Base-by-base conservation (phyloP, 1,284 basidiomycete species). In the Pseudozyma flocculosa region DNA sequence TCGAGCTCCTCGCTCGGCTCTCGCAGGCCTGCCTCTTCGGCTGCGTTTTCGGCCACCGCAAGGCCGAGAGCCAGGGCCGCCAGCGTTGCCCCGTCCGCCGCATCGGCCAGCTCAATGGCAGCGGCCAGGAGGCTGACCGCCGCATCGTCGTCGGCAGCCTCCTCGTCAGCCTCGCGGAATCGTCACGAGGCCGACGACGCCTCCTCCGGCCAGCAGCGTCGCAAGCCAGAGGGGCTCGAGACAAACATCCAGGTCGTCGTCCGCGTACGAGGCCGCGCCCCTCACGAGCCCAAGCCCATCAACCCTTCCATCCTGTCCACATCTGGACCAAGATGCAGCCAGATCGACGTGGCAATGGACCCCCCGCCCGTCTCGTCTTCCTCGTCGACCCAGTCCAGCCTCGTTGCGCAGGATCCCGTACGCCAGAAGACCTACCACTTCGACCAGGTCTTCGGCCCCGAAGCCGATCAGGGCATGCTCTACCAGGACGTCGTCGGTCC, bases 381-480 rank as follows among this genome's bases (percentile, higher is more conserved):
- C 2, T 60, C 67, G 11, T 37, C 48, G 22, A 41, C 63, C 17
- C 39, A 50, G 10, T 45, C 48, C 22, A 51, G 32, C 29, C 54
- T 67, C 5, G 61, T 68, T 2, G 57, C 59, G 10, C 61, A 64
- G 24, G 54, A 56, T 2, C 50, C 55, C 4, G 51, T 54, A 11
- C 63, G 72, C 11, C 63, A 72, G 24, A 73, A 68, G 58, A 74
- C 67, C 39, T 78, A 78, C 48, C 68, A 68, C 36, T 78, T 74
- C 40, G 75, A 78, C 36, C 70, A 61, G 36, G 73, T 96, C 11
- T 96, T 95, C 80, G 94, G 95, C 1, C 92, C 93, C 21, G 93
- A 97, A 76, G 94, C 94, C 10, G 93, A 96, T 77, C 95, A 99
- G 76, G 86, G 89, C 29, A 85, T 92, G 84, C 84, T 99, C 23